Base-by-base conservation (phyloP, 2,329 filamentous ascomycete species). In the Malbranchea zuffiana region DNA sequence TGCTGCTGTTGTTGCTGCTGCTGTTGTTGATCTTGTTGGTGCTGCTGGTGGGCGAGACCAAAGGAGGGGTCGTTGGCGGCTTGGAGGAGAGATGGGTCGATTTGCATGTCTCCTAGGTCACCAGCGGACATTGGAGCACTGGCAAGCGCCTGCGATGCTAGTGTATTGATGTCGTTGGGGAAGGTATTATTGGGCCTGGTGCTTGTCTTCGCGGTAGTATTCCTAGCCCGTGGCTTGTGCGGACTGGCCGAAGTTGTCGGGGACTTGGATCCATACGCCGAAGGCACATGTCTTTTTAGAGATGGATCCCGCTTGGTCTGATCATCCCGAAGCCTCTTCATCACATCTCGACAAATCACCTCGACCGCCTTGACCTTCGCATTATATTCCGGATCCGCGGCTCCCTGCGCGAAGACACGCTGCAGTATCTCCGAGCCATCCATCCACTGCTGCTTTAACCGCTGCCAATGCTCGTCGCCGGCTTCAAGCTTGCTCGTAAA, bases 401-500 rank as follows among this genome's bases (percentile, higher is more conserved):
- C 60, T 3, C 65, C 68, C 0, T 63, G 59, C 0, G 65, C 63
- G 6, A 83, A 59, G 6, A 75, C 68, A 5, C 56, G 62, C 40
- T 67, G 70, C 11, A 83, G 59, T 3, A 76, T 53, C 6, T 66
- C 61, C 0, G 71, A 78, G 18, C 63, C 67, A 21, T 66, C 65
- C 25, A 80, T 68, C 83, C 82, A 88, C 37, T 65, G 62, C 40
- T 69, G 64, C 56, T 82, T 85, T 40, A 90, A 57, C 35, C 75
- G 70, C 37, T 72, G 69, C 79, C 82, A 90, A 46, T 79, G 76
- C 31, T 79, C 74, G 32, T 75, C 66, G 1, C 80, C 81, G 30
- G 78, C 75, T 50, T 83, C 75, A n/a, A 78, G 63, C 57, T 83
- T 85, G 56, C 74, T 82, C 4, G 73, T 78, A 49, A 86, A 81